These are phyloP conservation scores for Calycina marina DNA, from an alignment of 2,329 filamentous ascomycete genomes.

Conservation along the genomic window DNA sequence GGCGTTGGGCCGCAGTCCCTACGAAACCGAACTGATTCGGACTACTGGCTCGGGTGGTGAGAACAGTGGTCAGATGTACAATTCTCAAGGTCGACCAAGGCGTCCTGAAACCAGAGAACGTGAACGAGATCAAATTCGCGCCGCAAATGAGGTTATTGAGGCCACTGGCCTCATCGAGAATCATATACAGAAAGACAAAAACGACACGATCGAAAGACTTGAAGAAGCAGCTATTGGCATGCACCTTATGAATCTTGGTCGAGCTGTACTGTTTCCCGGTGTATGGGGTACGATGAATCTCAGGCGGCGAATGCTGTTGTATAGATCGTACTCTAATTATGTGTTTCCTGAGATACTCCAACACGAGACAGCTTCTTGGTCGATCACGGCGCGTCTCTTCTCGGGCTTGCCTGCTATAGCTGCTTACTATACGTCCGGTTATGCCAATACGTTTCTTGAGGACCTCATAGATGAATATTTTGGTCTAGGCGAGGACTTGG, in stretches of 20 bases:
- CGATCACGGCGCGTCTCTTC: too few species aligned
- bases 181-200: constrained; percentile 12
- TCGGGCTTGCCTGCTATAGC: constrained; percentile 19
- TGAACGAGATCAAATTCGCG: constrained; percentile 21
- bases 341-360: constrained; percentile 13
- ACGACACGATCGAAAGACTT: constrained; percentile 10
- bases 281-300: constrained; percentile 23
- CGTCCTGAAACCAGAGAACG: constrained; percentile 21
- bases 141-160: constrained; percentile 24
- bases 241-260: constrained; percentile 18
- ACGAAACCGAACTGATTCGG: constrained; percentile 20
- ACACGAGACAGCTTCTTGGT: too few species aligned
- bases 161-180: constrained; percentile 23
- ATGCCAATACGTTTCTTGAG: too few species aligned
- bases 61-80: constrained; percentile 16
- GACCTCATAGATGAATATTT: too few species aligned
- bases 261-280: constrained; percentile 16
- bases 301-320: constrained; percentile 21
- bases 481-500: too few species aligned
- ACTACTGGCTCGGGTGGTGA: constrained; percentile 3
- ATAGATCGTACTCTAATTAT: constrained; percentile 1
- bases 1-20: constrained; percentile 20
- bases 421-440: constrained; percentile 18
- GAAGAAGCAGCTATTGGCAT: constrained; percentile 18
- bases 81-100: constrained; percentile 20